Base-by-base conservation (phyloP, 148 eudicot species). In the Camellia granthamiana region DNA sequence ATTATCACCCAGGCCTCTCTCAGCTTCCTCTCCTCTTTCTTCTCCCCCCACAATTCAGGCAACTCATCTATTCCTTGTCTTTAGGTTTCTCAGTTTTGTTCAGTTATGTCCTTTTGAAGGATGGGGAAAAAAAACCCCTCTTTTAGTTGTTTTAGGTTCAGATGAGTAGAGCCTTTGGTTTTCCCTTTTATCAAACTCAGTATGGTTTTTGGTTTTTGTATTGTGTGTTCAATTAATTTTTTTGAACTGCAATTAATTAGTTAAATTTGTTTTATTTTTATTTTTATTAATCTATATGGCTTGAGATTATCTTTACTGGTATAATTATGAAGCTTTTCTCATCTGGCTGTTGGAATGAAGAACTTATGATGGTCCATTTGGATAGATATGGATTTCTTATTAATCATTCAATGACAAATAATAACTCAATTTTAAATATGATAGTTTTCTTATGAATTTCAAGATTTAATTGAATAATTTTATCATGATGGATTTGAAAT, bases 1-100 rank as follows among this genome's bases (percentile, higher is more conserved):
- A 54, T 83, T 65, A 4, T 60, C 79, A 11, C 43, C 79, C 3
- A 21, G 79, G 5, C 76, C 78, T 41, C 72, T 84, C 23, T 81
- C 89, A 2, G 76, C 82, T 49, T 62, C 38, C 15, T 81, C 86
- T 56, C 81, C 79, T 73, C 82, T 79, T 38, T 82, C 88, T 5
- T 65, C 88, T 47, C 84, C 90, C 38, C 84, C 94, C 73, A 88
- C 88, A 41, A 88, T 94, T 80, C 98, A 92, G 96, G 98, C 86
- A 77, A 77, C 42, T 6, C 15, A 23, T 76, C 60, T 76, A 19
- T 19, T 71, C 55, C 2, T 60, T 11, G 5, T 38, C 8, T 77
- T 18, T 4, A 60, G 56, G 46, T 54, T 49, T 5, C 3, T 19
- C 43, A 9, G 13, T 18, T 63, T 64, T 13, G 42, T 68, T 42